Evolutionary conservation across 345 rosid species (phyloP).

Genomic region (Eucalyptus marginata): DNA sequence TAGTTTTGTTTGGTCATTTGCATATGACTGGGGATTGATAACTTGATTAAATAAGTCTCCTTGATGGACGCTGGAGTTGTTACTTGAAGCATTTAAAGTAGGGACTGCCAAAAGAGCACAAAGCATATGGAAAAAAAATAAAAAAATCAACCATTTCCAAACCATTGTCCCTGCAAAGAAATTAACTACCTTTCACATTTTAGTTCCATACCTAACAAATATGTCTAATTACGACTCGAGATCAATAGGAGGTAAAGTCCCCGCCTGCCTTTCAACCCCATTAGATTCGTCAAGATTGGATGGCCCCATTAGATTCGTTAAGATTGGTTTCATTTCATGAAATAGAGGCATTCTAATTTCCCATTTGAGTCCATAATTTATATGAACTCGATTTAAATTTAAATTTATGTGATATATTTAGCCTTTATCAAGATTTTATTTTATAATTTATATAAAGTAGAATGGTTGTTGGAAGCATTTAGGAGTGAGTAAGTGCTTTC

Average conservation of each 20-base stretch:
- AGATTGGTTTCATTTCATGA: not conserved
- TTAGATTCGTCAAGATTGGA: not conserved
- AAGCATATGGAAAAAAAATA: not conserved
- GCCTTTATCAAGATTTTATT: too few species aligned
- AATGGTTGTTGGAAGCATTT: not conserved
- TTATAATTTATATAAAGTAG: not conserved
- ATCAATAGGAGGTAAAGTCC: not conserved
- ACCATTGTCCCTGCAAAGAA: not conserved
- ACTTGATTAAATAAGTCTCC: not conserved
- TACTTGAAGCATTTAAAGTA: not conserved
- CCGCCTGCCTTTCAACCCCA: not conserved
- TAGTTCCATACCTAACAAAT: not conserved
- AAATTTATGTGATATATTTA: too few species aligned
- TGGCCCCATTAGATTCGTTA: not conserved
- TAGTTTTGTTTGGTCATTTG: not conserved
- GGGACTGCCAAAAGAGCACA: not conserved
- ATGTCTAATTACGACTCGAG: not conserved
- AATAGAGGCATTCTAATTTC: not conserved
- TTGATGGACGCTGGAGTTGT: not conserved
- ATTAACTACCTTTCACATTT: not conserved
- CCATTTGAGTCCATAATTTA: not conserved
- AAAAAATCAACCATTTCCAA: not conserved
- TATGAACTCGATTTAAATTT: not conserved
- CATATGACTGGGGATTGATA: not conserved
- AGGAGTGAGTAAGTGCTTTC: not conserved